Percentiles rank a stretch among this genome's conserved stretches.
These are phyloP conservation scores for Mycosphaerella arachidis DNA, from an alignment of 2,329 filamentous ascomycete genomes.

Conservation along the genomic window DNA sequence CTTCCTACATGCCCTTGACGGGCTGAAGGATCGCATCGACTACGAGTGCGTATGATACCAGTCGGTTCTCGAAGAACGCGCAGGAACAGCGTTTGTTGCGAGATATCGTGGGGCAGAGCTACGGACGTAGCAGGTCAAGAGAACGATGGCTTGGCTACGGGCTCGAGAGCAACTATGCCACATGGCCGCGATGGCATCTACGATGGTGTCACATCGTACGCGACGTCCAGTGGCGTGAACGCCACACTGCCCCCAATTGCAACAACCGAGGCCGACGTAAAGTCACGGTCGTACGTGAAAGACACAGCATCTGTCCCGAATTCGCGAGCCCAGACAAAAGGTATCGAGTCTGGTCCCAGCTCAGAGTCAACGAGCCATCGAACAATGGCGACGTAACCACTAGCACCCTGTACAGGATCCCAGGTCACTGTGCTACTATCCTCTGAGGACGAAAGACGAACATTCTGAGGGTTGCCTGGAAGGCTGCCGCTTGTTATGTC, in stretches of 20 bases:
- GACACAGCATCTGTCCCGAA: neutral
- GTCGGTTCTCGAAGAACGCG: too few species aligned
- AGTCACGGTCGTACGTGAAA: neutral
- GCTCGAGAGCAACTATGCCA: neutral
- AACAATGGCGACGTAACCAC: constrained; percentile 2
- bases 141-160: neutral
- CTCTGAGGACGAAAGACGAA: neutral
- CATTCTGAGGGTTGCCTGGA: neutral
- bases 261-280: neutral
- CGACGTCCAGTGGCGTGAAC: neutral
- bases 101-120: too few species aligned
- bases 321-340: neutral
- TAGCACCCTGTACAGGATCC: constrained; percentile 1
- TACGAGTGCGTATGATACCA: too few species aligned
- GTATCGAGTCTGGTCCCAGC: neutral
- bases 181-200: neutral
- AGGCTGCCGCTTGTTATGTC: neutral
- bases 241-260: neutral
- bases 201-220: neutral
- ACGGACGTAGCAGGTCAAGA: too few species aligned
- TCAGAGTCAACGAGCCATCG: neutral
- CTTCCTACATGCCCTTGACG: too few species aligned
- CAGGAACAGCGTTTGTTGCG: too few species aligned
- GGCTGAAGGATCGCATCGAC: too few species aligned
- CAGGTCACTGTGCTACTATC: constrained; percentile 1